Percentiles rank a stretch among this genome's conserved stretches.
These are phyloP conservation scores for Pichia sorboxylosa DNA, from an alignment of 1,139 yeast species.

Conservation along the genomic window DNA sequence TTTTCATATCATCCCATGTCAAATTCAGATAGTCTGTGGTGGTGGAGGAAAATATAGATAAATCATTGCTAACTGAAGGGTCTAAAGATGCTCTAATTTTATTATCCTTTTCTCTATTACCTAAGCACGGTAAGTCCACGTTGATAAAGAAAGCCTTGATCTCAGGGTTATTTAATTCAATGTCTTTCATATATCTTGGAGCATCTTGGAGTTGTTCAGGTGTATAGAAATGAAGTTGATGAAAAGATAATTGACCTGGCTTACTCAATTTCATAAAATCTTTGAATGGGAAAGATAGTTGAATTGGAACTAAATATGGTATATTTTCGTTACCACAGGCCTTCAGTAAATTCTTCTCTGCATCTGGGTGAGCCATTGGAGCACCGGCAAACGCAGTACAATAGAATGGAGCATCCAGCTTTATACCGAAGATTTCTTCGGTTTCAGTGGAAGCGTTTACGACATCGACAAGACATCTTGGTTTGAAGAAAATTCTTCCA, in stretches of 20 bases:
- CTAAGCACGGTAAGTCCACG: slow-evolving; percentile 47
- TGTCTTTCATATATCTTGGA: slow-evolving; percentile 20
- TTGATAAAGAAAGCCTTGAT: slow-evolving; percentile 43
- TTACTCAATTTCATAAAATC: slow-evolving; percentile 33
- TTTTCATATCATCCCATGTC: slow-evolving; percentile 25
- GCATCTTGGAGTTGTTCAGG: slow-evolving; percentile 26
- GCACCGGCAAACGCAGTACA: slow-evolving; percentile 61
- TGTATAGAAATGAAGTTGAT: slow-evolving; percentile 39
- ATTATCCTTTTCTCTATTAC: slow-evolving; percentile 35
- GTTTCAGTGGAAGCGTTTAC: slow-evolving; percentile 28
- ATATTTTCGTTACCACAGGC: slow-evolving; percentile 34
- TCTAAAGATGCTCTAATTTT: slow-evolving; percentile 25
- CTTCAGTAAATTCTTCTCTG: slow-evolving; percentile 40
- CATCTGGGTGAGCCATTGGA: slow-evolving; percentile 50
- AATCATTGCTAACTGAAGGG: slow-evolving; percentile 14
- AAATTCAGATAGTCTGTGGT: slow-evolving; percentile 24
- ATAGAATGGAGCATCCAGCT: slow-evolving; percentile 43
- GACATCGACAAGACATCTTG: slow-evolving; percentile 34
- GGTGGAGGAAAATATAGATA: slow-evolving; percentile 18
- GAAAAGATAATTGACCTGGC: slow-evolving; percentile 37
- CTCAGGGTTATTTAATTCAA: slow-evolving; percentile 30
- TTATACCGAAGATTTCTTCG: slow-evolving; percentile 30
- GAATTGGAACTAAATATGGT: slow-evolving; percentile 41
- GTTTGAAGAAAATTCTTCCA: slow-evolving; percentile 31
- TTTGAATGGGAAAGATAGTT: slow-evolving; percentile 37